Evolutionary conservation across 306 rosid genomes (phyloP).

Genomic region (Citrullus colocynthis): DNA sequence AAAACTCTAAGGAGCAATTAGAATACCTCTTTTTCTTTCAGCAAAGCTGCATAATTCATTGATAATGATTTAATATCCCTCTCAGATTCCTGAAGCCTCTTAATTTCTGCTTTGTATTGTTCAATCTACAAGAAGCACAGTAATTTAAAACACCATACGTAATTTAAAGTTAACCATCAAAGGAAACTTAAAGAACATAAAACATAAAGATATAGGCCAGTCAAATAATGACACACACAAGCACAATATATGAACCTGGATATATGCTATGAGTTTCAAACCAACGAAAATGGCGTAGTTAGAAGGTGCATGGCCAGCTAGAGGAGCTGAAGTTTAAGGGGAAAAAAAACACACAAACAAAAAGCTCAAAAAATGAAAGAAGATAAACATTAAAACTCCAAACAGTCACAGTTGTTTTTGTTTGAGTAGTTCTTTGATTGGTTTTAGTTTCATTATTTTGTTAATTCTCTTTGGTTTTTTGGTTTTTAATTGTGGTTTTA

Average conservation of each 20-base stretch:
- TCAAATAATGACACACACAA: background rate
- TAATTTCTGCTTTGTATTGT: conserved; percentile 60
- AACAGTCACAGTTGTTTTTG: no score
- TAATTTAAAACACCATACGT: background rate
- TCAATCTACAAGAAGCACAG: conserved; percentile 41
- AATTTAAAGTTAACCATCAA: background rate
- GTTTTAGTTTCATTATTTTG: no score
- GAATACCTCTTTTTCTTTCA: conserved; percentile 82
- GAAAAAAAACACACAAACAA: no score
- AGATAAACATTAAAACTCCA: no score
- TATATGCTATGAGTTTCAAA: background rate
- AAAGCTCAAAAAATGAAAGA: no score
- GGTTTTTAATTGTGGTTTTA: no score
- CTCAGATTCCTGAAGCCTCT: conserved; percentile 88
- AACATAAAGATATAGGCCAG: background rate
- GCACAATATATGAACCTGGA: background rate
- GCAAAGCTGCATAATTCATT: conserved; percentile 76
- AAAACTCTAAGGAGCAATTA: background rate
- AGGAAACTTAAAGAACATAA: background rate
- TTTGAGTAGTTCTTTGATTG: no score
- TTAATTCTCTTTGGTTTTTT: no score
- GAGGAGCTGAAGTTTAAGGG: background rate
- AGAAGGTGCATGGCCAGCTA: background rate
- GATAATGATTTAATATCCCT: conserved; percentile 86
- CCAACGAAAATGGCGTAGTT: background rate